Base-by-base conservation (phyloP, 495 filamentous ascomycete species). In the Talaromyces adpressus region DNA sequence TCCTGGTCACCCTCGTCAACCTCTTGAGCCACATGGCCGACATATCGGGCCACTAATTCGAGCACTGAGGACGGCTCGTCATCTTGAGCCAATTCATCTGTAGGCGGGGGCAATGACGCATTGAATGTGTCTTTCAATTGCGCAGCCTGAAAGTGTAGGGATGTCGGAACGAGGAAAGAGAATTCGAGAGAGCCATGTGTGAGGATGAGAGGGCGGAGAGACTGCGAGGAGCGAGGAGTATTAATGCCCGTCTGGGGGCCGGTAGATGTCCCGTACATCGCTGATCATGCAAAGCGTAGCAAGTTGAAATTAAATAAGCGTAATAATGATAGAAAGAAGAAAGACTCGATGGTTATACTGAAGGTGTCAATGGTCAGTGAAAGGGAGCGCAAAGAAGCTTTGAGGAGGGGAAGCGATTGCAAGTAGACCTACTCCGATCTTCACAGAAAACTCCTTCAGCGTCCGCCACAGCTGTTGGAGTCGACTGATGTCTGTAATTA, bases 31-130 rank as follows among this genome's bases (percentile, higher is more conserved):
- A 96, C 84, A 76, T 91, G 90, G 61, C 91, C 92, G 69, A 98
- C 88, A 70, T 93, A 98, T 63, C 94, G 85, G 49, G 91, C 91
- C 6, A 98, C 91, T 30, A 98, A 84, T 77, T 98, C 94, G 16
- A 89, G 75, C 14, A 90, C 84, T 8, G 94, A 98, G 0, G 94
- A 98, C 5, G 94, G 94, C 80, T 98, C 94, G 67, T 98, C 94
- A 75, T 98, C 94, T 71, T 93, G 90, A 47, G 95, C 94, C 66
- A 98, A 85, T 78, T 98, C 94, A 73, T 98, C 94, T 68, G 94
- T 98, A 30, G 94, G 89, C 57, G 86, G 79, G 20, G 94, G 94
- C 67, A 98, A 83, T 52, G 90, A 91, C 12, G 89, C 81, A 47
- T 84, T 85, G 75, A 98, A 98, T 57, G 83, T 81, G 66, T 96